Base-by-base conservation (phyloP, 116 monocot species). In the Trichopus zeylanicus region DNA sequence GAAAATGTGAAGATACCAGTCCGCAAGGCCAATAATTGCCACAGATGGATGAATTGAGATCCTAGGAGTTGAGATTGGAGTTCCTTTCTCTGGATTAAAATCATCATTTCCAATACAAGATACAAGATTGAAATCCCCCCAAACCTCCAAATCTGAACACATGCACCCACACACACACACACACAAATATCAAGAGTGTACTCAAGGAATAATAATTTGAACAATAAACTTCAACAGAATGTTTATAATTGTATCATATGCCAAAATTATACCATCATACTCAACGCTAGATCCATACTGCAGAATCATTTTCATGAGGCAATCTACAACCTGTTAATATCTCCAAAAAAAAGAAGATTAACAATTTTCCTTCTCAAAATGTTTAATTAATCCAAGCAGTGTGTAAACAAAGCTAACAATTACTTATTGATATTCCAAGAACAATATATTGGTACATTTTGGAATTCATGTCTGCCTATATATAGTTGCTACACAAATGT, bases 191-290 rank as follows among this genome's bases (percentile, higher is more conserved):
- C 11, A 51, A 22, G 48, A 49, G 9, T 49, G 10, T 23, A 65
- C 23, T 38, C 12, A 29, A 33, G 5, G 3, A 22, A 22, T 20
- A 35, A 20, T 22, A 31, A 0, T 20, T 15, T n/a, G 30, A 24
- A n/a, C n/a, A n/a, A n/a, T 83, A 79, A 90, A 86, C 72, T 84
- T 84, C 22, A 74, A 20, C 57, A 97, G 69, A 33, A 90, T 52
- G 57, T 97, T 97, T 48, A 87, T 29, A 48, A 97, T 84, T 31
- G 83, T 87, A 60, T 97, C 87, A 48, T 91, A 97, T 58, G 87
- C 97, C 66, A 97, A 80, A 35, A 84, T 70, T 39, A 55, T 70
- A n/a, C 75, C 80, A 65, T 55, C 58, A 69, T 79, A 66, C 30
- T 78, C 79, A 57, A 60, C 55, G 13, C 21, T 66, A 33, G 29